These are phyloP conservation scores for Bryum argenteum DNA, from an alignment of 225 moss, liverwort and hornwort genomes.

Conservation along the genomic window DNA sequence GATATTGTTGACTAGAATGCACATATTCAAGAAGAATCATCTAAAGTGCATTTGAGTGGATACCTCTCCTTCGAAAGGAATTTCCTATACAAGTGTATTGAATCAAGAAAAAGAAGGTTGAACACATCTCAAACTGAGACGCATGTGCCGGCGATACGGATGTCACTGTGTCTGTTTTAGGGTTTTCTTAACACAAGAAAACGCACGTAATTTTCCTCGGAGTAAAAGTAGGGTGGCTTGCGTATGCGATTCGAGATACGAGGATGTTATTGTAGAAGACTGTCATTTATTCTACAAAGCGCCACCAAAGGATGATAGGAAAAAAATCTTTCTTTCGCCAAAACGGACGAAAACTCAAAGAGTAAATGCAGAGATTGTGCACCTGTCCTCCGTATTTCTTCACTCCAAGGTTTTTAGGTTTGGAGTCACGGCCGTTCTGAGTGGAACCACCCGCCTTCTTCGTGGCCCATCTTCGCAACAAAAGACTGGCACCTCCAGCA, in stretches of 20 bases:
- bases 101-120: too few species aligned
- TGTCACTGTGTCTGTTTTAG: too few species aligned
- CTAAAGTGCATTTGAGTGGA: background rate
- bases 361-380: background rate
- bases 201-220: too few species aligned
- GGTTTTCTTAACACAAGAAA: too few species aligned
- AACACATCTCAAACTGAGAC: background rate
- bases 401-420: constrained; percentile 79
- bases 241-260: too few species aligned
- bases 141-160: background rate
- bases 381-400: constrained; percentile 88
- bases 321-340: background rate
- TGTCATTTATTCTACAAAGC: background rate
- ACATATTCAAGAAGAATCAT: background rate
- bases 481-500: constrained; percentile 43
- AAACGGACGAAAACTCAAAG: background rate
- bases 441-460: constrained; percentile 87
- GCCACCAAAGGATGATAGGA: background rate
- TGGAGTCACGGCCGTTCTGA: constrained; percentile 76
- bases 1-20: background rate
- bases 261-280: too few species aligned
- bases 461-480: constrained; percentile 73
- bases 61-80: background rate
- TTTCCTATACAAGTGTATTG: background rate
- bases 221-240: too few species aligned